Conservation (phyloP, 2,329 filamentous ascomycete species). For the Lithohypha guttulata region DNA sequence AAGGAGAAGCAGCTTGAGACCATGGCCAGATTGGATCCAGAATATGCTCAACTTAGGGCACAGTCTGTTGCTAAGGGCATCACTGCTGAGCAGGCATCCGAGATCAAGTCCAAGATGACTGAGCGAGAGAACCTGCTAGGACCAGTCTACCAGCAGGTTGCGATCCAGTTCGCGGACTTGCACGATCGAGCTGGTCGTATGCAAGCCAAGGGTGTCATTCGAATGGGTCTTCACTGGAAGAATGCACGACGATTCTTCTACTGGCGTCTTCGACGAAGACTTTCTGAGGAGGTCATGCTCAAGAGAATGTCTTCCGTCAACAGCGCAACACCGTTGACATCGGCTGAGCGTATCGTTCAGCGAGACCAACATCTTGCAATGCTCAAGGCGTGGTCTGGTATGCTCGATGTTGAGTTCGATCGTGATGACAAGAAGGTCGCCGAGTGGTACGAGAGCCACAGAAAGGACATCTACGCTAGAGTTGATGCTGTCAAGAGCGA, state of each 20-base stretch:
- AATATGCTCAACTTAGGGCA: constrained; percentile 75
- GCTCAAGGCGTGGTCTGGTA: constrained; percentile 71
- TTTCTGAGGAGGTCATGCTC: constrained; percentile 95
- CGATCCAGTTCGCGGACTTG: constrained; percentile 92
- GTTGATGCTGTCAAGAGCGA: constrained; percentile 75
- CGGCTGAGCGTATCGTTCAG: constrained; percentile 36
- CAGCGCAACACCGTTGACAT: constrained; percentile 29
- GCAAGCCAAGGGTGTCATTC: constrained; percentile 94
- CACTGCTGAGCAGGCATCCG: constrained; percentile 60
- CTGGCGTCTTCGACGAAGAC: constrained; percentile 92
- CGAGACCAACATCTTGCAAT: constrained; percentile 61
- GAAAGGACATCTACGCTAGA: constrained; percentile 70
- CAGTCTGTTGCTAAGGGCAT: constrained; percentile 58
- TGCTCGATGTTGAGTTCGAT: constrained; percentile 58
- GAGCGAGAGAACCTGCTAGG: constrained; percentile 78
- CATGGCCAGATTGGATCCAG: constrained; percentile 84
- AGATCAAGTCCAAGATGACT: constrained; percentile 74
- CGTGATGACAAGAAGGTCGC: constrained; percentile 73
- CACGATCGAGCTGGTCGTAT: constrained; percentile 96
- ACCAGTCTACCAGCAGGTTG: constrained; percentile 88
- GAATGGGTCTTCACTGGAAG: constrained; percentile 71
- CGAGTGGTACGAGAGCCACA: constrained; percentile 92
- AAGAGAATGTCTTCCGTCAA: constrained; percentile 63
- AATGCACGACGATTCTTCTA: constrained; percentile 96
- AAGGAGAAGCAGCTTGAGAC: constrained; percentile 95